phyloP scores from a whole-genome alignment of 495 filamentous ascomycete genomes.

The Cairneyella variabilis region DNA sequence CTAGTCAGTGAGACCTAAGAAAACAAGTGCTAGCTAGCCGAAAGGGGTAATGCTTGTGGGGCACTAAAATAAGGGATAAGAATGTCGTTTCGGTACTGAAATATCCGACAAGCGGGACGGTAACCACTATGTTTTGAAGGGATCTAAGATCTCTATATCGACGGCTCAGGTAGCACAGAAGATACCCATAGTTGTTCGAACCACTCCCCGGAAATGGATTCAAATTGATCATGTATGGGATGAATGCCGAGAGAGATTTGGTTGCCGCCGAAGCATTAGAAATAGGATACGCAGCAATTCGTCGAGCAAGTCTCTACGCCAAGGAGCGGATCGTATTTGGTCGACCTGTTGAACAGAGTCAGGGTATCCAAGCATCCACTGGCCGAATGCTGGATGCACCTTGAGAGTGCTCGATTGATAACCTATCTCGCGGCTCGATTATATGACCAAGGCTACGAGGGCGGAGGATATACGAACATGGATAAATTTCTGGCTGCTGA shows the following conservation, averaged over 20 bases:
- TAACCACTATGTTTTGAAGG: slow-evolving; percentile 56
- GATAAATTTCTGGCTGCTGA: slow-evolving; percentile 77
- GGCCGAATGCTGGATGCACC: slow-evolving; percentile 66
- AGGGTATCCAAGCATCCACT: slow-evolving; percentile 71
- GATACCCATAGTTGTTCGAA: slow-evolving; percentile 73
- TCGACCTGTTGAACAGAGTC: slow-evolving; percentile 65
- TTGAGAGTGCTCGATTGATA: slow-evolving; percentile 71
- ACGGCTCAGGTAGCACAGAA: slow-evolving; percentile 69
- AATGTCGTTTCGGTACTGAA: too few species aligned
- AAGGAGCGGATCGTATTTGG: slow-evolving; percentile 64
- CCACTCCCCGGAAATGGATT: slow-evolving; percentile 65
- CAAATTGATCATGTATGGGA: slow-evolving; percentile 70
- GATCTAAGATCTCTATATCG: slow-evolving; percentile 81
- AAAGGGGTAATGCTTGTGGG: too few species aligned
- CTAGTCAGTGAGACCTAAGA: too few species aligned
- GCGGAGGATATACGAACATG: slow-evolving; percentile 54
- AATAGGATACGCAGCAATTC: slow-evolving; percentile 66
- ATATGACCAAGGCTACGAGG: slow-evolving; percentile 55
- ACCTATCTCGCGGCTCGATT: slow-evolving; percentile 72
- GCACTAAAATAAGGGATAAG: too few species aligned
- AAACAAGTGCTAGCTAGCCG: too few species aligned
- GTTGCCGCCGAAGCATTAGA: slow-evolving; percentile 73
- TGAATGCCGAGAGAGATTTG: slow-evolving; percentile 77
- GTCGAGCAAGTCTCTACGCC: slow-evolving; percentile 60
- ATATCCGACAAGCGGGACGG: too few species aligned